A percentile compares a stretch with the other conserved stretches of the same genome.
Conservation (phyloP, 2,329 filamentous ascomycete species). For the Aspergillus nomiae region DNA sequence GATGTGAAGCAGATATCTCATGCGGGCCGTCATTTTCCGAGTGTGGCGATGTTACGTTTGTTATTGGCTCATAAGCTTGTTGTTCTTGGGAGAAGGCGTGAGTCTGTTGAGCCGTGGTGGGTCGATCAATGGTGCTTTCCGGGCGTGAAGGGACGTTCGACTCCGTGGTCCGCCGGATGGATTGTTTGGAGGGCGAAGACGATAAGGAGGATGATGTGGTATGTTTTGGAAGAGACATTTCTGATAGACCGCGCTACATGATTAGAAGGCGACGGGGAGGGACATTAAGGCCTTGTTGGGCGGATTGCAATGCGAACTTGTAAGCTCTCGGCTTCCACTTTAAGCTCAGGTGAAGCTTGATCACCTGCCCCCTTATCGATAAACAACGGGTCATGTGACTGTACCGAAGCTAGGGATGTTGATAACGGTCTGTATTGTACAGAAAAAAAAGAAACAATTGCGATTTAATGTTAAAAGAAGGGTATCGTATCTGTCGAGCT, state of each 20-base stretch:
- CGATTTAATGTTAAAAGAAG: neutral
- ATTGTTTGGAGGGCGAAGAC: constrained; percentile 33
- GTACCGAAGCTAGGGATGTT: neutral
- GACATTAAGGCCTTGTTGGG: constrained; percentile 1
- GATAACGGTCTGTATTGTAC: neutral
- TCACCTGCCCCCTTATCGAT: constrained; percentile 34
- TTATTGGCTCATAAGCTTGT: constrained; percentile 13
- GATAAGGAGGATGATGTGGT: constrained; percentile 25
- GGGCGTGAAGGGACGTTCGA: constrained; percentile 22
- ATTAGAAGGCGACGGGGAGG: constrained; percentile 14
- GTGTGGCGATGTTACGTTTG: constrained; percentile 4
- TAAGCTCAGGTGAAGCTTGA: constrained; percentile 5
- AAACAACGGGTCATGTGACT: constrained; percentile 15
- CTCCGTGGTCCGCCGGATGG: constrained; percentile 17
- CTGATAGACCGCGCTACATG: constrained; percentile 33
- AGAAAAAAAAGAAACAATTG: neutral
- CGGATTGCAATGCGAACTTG: constrained; percentile 6
- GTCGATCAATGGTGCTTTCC: constrained; percentile 24
- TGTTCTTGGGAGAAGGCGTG: constrained; percentile 12
- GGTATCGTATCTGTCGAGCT: constrained; percentile 1
- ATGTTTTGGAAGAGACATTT: constrained; percentile 40
- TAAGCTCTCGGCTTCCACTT: neutral
- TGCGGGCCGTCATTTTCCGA: constrained; percentile 19
- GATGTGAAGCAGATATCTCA: constrained; percentile 31
- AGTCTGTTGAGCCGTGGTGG: constrained; percentile 17